A percentile compares a stretch with the other conserved stretches of the same genome.
These are phyloP conservation scores for Dichotomopilus funicola DNA, from an alignment of 2,329 filamentous ascomycete genomes.

Conservation along the genomic window DNA sequence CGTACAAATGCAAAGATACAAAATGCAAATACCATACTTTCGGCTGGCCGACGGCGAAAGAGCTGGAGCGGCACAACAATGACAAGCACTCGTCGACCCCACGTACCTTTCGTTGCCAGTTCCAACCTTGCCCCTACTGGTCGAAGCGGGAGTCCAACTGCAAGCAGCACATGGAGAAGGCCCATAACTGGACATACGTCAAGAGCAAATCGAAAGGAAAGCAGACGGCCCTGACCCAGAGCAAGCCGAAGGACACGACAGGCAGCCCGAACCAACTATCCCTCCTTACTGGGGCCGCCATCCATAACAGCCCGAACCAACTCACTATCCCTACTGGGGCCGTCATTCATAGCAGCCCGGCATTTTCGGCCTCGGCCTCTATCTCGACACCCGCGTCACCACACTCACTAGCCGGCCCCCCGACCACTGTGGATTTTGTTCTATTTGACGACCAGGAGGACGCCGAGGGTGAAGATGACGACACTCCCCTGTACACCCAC, in stretches of 20 bases:
- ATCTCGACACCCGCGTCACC: background rate
- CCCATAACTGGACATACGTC: slow-evolving; percentile 65
- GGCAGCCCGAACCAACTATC: too few species aligned
- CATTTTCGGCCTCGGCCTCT: background rate
- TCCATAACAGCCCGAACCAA: too few species aligned
- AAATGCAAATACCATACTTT: slow-evolving; percentile 62
- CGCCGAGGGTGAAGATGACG: slow-evolving; percentile 17
- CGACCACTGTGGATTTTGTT: slow-evolving; percentile 20
- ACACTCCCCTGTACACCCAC: slow-evolving; percentile 3
- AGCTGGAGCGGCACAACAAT: slow-evolving; percentile 68
- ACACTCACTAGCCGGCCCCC: background rate
- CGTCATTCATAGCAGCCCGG: background rate
- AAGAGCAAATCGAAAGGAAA: slow-evolving; percentile 68
- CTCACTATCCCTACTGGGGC: too few species aligned
- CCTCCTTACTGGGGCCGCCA: too few species aligned
- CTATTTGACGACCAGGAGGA: slow-evolving; percentile 20
- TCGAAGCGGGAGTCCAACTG: slow-evolving; percentile 76
- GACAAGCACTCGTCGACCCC: slow-evolving; percentile 66
- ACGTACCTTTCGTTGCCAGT: slow-evolving; percentile 60
- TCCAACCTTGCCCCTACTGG: slow-evolving; percentile 58
- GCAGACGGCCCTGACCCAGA: slow-evolving; percentile 24
- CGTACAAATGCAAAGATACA: slow-evolving; percentile 63
- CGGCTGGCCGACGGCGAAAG: slow-evolving; percentile 75
- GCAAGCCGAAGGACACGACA: slow-evolving; percentile 3
- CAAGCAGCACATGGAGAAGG: slow-evolving; percentile 83